phyloP scores from a whole-genome alignment of 257 asterid genomes.

The Solanum ossicruentum region DNA sequence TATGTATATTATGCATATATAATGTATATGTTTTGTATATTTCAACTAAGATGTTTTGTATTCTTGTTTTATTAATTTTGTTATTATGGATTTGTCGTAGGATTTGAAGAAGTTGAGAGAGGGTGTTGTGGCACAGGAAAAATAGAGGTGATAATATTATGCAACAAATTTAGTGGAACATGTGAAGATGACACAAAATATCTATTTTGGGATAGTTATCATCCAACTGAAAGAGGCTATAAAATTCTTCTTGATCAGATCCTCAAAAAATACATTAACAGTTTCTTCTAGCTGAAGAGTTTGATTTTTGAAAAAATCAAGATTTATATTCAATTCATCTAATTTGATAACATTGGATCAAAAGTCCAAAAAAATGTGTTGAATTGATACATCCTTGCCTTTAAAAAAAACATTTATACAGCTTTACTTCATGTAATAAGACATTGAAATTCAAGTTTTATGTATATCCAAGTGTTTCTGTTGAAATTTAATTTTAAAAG shows the following conservation, averaged over 20 bases:
- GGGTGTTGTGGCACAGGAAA: conserved; percentile 35
- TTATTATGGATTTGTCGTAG: neutral
- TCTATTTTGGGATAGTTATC: conserved; percentile 33
- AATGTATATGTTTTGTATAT: neutral
- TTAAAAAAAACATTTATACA: neutral
- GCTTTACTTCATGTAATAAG: neutral
- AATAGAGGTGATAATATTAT: conserved; percentile 9
- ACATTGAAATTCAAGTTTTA: neutral
- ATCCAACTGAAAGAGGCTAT: conserved; percentile 28
- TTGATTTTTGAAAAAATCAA: neutral
- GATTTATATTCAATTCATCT: neutral
- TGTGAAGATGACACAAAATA: conserved; percentile 16
- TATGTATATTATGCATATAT: too few relatives aligned
- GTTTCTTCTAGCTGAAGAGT: neutral
- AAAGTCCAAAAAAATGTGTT: neutral
- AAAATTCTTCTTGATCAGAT: conserved; percentile 5
- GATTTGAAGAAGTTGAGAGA: conserved; percentile 20
- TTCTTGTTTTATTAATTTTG: neutral
- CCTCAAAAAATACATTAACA: neutral
- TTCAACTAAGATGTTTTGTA: neutral
- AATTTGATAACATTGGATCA: neutral
- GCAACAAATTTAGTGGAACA: conserved; percentile 12
- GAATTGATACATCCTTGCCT: neutral
- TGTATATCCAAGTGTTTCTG: neutral
- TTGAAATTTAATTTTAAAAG: neutral